These are phyloP conservation scores for Dactylonectria estremocensis DNA, from an alignment of 2,329 filamentous ascomycete genomes.

Conservation along the genomic window DNA sequence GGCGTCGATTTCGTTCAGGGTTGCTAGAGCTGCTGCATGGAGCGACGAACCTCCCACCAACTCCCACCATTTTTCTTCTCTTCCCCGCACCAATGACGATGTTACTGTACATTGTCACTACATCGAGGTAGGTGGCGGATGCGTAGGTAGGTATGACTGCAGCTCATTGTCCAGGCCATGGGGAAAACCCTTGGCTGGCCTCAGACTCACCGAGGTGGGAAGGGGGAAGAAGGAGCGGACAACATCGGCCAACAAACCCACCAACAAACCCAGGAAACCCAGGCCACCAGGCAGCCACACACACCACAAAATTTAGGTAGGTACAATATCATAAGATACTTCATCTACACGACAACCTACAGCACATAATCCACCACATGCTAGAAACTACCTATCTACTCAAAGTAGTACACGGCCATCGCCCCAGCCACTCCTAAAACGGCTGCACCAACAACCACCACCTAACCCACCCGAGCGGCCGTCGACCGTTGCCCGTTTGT, in stretches of 20 bases:
- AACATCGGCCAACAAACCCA: background rate
- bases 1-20: background rate
- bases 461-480: constrained; percentile 15
- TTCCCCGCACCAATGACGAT: constrained; percentile 21
- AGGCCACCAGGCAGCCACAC: background rate
- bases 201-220: constrained; percentile 8
- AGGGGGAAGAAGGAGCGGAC: background rate
- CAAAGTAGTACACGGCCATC: too few species aligned
- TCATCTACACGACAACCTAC: too few species aligned
- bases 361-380: background rate
- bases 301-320: too few species aligned
- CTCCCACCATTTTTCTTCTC: too few species aligned
- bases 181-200: background rate
- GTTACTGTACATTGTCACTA: constrained; percentile 2
- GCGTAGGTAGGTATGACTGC: constrained; percentile 12
- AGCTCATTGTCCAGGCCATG: constrained; percentile 5
- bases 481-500: constrained; percentile 16
- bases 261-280: constrained; percentile 16
- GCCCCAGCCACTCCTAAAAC: background rate
- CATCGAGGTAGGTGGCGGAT: constrained; percentile 1
- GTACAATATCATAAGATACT: too few species aligned
- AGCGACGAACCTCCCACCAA: constrained; percentile 4
- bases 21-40: constrained; percentile 11
- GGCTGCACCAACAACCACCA: background rate
- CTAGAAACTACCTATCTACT: background rate